phyloP scores from a whole-genome alignment of 768 basidiomycete genomes.

The Serendipita sp. region DNA sequence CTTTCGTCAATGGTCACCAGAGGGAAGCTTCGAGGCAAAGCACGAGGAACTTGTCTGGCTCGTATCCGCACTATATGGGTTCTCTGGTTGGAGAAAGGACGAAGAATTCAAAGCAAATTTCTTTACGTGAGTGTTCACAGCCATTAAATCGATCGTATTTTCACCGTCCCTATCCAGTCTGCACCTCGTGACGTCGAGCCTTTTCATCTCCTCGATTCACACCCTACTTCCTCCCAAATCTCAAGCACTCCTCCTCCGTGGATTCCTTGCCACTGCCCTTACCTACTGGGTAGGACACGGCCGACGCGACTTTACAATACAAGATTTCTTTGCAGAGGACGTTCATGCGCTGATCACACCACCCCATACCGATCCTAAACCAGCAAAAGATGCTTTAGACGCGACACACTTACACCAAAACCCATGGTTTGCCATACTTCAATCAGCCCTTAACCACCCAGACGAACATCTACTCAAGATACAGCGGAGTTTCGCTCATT shows the following conservation, averaged over 20 bases:
- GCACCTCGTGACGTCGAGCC: slow-evolving; percentile 48
- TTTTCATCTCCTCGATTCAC: slow-evolving; percentile 41
- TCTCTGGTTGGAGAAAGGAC: slow-evolving; percentile 33
- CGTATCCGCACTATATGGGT: slow-evolving; percentile 36
- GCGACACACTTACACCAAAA: slow-evolving; percentile 31
- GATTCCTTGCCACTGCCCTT: slow-evolving; percentile 38
- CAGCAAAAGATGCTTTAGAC: slow-evolving; percentile 17
- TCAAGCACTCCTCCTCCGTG: slow-evolving; percentile 37
- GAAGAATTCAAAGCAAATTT: slow-evolving; percentile 40
- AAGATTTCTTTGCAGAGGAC: slow-evolving; percentile 28
- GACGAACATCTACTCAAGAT: slow-evolving; percentile 36
- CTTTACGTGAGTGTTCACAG: slow-evolving; percentile 31
- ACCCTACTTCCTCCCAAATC: slow-evolving; percentile 27
- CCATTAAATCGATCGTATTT: background rate
- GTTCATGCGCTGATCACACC: slow-evolving; percentile 14
- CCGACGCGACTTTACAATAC: slow-evolving; percentile 33
- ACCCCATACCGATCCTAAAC: slow-evolving; percentile 14
- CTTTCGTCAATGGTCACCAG: slow-evolving; percentile 12
- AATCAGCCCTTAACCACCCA: slow-evolving; percentile 37
- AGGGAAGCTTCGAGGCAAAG: slow-evolving; percentile 21
- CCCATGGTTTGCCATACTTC: slow-evolving; percentile 42
- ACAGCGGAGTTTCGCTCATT: slow-evolving; percentile 35
- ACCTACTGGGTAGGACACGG: slow-evolving; percentile 43
- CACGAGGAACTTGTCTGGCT: slow-evolving; percentile 49
- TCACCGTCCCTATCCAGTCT: slow-evolving; percentile 25